Conservation (phyloP, 768 basidiomycete genomes). For the Mycena vitilis region DNA sequence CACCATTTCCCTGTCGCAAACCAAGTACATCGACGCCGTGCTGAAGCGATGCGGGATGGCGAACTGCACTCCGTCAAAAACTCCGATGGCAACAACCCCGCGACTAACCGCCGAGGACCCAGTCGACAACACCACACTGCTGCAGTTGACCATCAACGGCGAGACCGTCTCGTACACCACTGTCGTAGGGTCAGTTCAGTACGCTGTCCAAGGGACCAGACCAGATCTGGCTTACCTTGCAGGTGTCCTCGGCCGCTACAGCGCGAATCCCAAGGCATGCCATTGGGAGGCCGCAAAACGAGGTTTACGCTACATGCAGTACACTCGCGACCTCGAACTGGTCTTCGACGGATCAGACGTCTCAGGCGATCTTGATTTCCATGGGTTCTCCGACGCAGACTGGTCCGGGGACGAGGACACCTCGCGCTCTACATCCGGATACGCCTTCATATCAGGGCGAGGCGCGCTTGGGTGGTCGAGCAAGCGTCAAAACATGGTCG, state of each 20-base stretch:
- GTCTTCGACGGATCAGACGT: too few species aligned
- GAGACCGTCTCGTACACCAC: constrained; percentile 2
- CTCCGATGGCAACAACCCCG: constrained; percentile 1
- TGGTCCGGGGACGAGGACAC: too few species aligned
- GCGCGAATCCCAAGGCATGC: too few species aligned
- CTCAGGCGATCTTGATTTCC: too few species aligned
- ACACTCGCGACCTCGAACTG: too few species aligned
- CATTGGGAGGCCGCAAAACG: too few species aligned
- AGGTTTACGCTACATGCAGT: too few species aligned
- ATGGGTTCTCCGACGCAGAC: too few species aligned
- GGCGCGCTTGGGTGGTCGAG: too few species aligned
- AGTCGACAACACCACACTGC: not conserved
- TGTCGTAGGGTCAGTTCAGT: constrained; percentile 8
- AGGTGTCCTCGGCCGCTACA: constrained; percentile 13
- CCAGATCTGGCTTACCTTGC: constrained; percentile 8
- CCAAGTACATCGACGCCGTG: not conserved
- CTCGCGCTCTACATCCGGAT: too few species aligned
- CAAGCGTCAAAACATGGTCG: too few species aligned
- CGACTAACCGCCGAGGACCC: constrained; percentile 7
- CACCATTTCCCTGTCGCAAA: constrained; percentile 2
- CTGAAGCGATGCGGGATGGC: not conserved
- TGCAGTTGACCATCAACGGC: constrained; percentile 1
- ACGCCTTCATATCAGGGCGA: too few species aligned
- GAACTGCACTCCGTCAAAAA: not conserved
- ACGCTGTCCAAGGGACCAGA: constrained; percentile 10